Evolutionary conservation across 768 basidiomycete species (phyloP), one percentile per base, ranked within the genome.

Genomic region (Boletus subcaerulescens): DNA sequence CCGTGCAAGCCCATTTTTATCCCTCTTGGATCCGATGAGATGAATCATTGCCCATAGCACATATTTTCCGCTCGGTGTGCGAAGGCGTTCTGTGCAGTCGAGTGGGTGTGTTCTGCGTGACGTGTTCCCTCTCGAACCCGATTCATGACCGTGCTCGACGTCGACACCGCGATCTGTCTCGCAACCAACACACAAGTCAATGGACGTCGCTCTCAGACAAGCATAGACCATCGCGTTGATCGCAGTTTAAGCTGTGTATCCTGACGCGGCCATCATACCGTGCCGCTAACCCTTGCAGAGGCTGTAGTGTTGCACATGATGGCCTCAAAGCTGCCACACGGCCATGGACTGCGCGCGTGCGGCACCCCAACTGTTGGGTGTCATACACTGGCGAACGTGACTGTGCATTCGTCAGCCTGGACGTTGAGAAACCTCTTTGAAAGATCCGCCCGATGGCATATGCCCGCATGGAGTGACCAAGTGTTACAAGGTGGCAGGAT

Each of bases 391-490:
- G 12, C 45, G 31, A 42, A 42, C 24, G 18, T 22, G 36, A 45
- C 32, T 6, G 10, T 15, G 40, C 50, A 48, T 39, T 49, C 43
- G 26, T 41, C 45, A 31, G 18, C 24, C 15, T 43, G 32, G 29
- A 35, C 38, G 33, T 55, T 26, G 62, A 47, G 39, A 36, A 22
- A 47, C 15, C 18, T 11, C 40, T 24, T 13, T 6, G 32, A 49
- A 40, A 63, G 60, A 54, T 67, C 62, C 56, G 50, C 52, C 15
- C 38, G 60, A 64, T 54, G 54, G 48, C 17, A 47, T 39, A 14
- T 45, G 5, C 20, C 46, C 46, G 32, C 45, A 54, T 39, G 57
- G 13, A 15, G 43, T 5, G 39, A 24, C 18, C 32, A n/a, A 52
- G 52, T 48, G 41, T 35, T 45, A 33, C 29, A 40, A 40, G 33